A percentile compares a stretch with the other conserved stretches of the same genome.
These are phyloP conservation scores for Paecilomyces sp. DNA, from an alignment of 2,329 filamentous ascomycete genomes.

Conservation along the genomic window DNA sequence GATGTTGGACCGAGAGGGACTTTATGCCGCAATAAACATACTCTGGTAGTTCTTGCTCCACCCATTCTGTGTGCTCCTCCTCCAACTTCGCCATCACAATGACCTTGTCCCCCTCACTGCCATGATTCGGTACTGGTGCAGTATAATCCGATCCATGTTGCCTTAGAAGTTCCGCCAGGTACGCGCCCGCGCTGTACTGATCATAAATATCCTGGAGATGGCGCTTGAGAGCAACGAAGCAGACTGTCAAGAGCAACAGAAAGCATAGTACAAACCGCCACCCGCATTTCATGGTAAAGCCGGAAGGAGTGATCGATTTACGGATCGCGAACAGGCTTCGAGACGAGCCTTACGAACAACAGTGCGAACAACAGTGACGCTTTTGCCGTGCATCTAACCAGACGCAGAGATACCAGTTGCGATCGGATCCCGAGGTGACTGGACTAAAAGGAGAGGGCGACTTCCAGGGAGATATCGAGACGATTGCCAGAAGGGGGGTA, in stretches of 20 bases:
- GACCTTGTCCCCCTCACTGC: constrained; percentile 25
- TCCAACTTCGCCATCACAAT: constrained; percentile 40
- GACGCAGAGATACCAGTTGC: neutral
- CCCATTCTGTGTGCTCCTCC: constrained; percentile 40
- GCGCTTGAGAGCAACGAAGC: constrained; percentile 22
- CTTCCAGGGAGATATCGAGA: neutral
- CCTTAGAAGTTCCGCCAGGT: constrained; percentile 19
- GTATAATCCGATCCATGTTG: constrained; percentile 3
- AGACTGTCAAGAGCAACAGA: constrained; percentile 15
- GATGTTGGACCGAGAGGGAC: neutral
- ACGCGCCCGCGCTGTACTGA: constrained; percentile 29
- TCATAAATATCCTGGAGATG: constrained; percentile 26
- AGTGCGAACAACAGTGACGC: neutral
- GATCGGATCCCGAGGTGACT: neutral
- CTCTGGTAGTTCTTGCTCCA: constrained; percentile 38
- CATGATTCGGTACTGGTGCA: constrained; percentile 1
- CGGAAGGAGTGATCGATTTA: neutral
- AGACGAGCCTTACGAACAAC: neutral
- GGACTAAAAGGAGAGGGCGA: neutral
- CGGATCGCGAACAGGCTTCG: neutral
- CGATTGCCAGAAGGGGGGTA: neutral
- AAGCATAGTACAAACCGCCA: constrained; percentile 19
- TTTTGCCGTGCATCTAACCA: neutral
- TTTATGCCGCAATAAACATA: constrained; percentile 16
- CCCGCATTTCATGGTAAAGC: constrained; percentile 22